phyloP scores from a whole-genome alignment of 2,329 filamentous ascomycete genomes.

The Ilyonectria destructans region DNA sequence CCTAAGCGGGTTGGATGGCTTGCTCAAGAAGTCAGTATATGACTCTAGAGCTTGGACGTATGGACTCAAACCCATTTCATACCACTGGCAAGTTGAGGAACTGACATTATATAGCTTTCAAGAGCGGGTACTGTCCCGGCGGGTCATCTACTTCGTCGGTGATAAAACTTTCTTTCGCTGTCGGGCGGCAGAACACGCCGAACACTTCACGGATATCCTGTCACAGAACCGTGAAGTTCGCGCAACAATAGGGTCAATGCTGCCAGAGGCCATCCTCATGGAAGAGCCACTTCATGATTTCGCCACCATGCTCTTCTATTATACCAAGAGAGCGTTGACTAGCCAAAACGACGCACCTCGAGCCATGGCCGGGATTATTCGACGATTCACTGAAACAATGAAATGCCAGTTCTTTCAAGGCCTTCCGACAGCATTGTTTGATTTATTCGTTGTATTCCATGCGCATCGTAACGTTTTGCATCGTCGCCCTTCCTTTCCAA shows the following conservation, averaged over 20 bases:
- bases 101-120: conserved; percentile 17
- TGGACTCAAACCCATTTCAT: not conserved
- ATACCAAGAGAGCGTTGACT: conserved; percentile 9
- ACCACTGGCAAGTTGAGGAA: not conserved
- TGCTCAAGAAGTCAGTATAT: conserved; percentile 7
- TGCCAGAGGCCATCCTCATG: not conserved
- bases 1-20: not conserved
- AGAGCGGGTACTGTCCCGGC: conserved; percentile 22
- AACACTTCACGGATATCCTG: conserved; percentile 6
- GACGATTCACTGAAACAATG: not conserved
- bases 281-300: not conserved
- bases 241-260: not conserved
- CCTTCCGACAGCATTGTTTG: conserved; percentile 14
- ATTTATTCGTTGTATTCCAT: conserved; percentile 10
- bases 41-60: conserved; percentile 33
- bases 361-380: conserved; percentile 24
- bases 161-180: conserved; percentile 30
- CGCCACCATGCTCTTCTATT: conserved; percentile 4
- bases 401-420: conserved; percentile 21
- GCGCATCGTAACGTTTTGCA: accelerated
- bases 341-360: conserved; percentile 20
- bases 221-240: not conserved
- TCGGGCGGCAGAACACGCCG: not conserved
- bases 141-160: conserved; percentile 21
- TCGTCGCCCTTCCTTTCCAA: conserved; percentile 28